These are phyloP conservation scores for Diaporthe helianthi DNA, from an alignment of 2,329 filamentous ascomycete species.

Conservation along the genomic window DNA sequence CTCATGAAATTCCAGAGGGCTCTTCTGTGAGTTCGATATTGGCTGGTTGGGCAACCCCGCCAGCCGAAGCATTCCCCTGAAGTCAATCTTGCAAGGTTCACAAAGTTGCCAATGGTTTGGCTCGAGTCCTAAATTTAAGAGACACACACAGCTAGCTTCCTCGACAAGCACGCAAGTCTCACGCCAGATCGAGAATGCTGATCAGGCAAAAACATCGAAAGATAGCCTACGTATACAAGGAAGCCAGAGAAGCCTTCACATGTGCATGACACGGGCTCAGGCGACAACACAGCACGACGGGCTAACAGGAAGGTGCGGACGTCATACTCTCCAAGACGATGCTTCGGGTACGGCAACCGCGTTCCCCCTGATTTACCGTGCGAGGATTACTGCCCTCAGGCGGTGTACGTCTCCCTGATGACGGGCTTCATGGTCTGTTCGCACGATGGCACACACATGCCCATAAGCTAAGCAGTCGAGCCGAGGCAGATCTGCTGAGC, in stretches of 20 bases:
- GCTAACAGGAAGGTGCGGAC: conserved; percentile 1
- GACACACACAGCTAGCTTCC: not conserved
- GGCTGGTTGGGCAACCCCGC: not conserved
- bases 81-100: not conserved
- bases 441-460: conserved; percentile 8
- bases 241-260: not conserved
- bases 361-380: not conserved
- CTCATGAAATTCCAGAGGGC: not conserved
- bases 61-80: not conserved
- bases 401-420: not conserved
- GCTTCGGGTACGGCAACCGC: conserved; percentile 16
- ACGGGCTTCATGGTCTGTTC: not conserved
- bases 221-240: no score
- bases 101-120: no score
- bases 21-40: not conserved
- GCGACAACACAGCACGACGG: not conserved
- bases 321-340: conserved; percentile 4
- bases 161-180: not conserved
- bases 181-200: no score
- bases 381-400: not conserved
- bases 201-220: not conserved
- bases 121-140: not conserved
- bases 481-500: conserved; percentile 10
- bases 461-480: not conserved
- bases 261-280: no score